Evolutionary conservation across 2,329 filamentous ascomycete species (phyloP), one percentile per base, ranked within the genome.

Genomic region (Microcyclospora pomicola): DNA sequence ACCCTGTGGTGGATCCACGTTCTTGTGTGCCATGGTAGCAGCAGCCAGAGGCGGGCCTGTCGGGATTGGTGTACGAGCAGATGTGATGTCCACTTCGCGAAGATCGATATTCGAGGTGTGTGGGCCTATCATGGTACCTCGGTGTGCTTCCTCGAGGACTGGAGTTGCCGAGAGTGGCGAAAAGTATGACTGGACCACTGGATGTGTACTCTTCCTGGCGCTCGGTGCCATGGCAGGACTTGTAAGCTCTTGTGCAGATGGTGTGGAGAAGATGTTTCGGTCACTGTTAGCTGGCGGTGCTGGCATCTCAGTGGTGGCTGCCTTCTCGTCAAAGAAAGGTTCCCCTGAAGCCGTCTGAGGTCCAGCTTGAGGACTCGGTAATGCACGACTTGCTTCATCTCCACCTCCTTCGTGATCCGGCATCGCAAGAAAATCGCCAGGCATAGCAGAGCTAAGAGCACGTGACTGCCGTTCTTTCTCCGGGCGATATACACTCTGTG

Each of bases 141-240:
- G 33, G 27, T 52, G 50, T 5, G 54, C 55, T 27, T 54, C 38
- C 33, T 54, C 48, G 12, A 58, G 39, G 9, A 50, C 38, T 6
- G 54, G 55, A 1, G 53, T 54, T 10, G 50, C 45, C 29, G 53
- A 50, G 9, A 53, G 33, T 10, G 54, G 52, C 9, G 53, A 54
- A 29, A 50, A 43, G 6, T 46, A 31, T 2, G 48, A 52, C n/a
- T 35, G 38, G 13, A 48, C 34, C 5, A 49, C 49, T 14, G 39
- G 42, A 30, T 48, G 42, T 2, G 45, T 48, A 28, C 36, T 35
- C 14, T 36, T 37, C 5, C 40, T 40, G 10, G 32, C 19, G 5
- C 27, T 30, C 15, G 24, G 24, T 14, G 29, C 27, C 37, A 43
- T 12, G 28, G 35, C 15, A 31, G 38, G 34, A 31, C 34, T 48